Evolutionary conservation across 805 yeast species (phyloP).

Genomic region (Suhomyces kilbournensis): DNA sequence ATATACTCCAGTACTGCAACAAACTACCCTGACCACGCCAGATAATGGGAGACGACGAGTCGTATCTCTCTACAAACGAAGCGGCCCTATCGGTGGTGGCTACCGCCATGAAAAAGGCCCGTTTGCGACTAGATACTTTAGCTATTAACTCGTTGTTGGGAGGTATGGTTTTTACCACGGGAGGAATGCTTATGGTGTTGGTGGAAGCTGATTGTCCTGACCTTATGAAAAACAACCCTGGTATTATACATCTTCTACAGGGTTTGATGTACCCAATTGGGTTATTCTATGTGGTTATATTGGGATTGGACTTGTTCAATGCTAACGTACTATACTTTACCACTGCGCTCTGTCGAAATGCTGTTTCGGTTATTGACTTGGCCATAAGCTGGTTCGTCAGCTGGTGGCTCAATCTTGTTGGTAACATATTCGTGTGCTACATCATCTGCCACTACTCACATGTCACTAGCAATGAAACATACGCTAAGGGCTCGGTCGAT

Average conservation of each 20-base stretch:
- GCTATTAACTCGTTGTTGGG: slow-evolving; percentile 65
- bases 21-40: background rate
- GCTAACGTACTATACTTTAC: slow-evolving; percentile 70
- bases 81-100: slow-evolving; percentile 84
- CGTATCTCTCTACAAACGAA: slow-evolving; percentile 73
- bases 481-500: slow-evolving; percentile 46
- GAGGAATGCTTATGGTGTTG: slow-evolving; percentile 66
- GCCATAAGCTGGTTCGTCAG: slow-evolving; percentile 64
- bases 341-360: slow-evolving; percentile 66
- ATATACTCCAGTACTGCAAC: background rate
- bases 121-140: slow-evolving; percentile 60
- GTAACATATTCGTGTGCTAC: slow-evolving; percentile 63
- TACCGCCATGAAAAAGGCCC: slow-evolving; percentile 77
- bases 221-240: slow-evolving; percentile 43
- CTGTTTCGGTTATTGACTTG: slow-evolving; percentile 63
- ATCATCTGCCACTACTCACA: slow-evolving; percentile 59
- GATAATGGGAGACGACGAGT: slow-evolving; percentile 22
- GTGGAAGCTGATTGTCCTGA: slow-evolving; percentile 52
- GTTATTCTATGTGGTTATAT: slow-evolving; percentile 65
- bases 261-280: slow-evolving; percentile 70
- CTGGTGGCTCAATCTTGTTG: slow-evolving; percentile 63
- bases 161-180: slow-evolving; percentile 64
- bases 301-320: slow-evolving; percentile 76
- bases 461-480: slow-evolving; percentile 38
- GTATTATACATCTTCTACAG: slow-evolving; percentile 52